Base-by-base conservation (phyloP, 768 basidiomycete genomes). In the Tricholoma sp. region DNA sequence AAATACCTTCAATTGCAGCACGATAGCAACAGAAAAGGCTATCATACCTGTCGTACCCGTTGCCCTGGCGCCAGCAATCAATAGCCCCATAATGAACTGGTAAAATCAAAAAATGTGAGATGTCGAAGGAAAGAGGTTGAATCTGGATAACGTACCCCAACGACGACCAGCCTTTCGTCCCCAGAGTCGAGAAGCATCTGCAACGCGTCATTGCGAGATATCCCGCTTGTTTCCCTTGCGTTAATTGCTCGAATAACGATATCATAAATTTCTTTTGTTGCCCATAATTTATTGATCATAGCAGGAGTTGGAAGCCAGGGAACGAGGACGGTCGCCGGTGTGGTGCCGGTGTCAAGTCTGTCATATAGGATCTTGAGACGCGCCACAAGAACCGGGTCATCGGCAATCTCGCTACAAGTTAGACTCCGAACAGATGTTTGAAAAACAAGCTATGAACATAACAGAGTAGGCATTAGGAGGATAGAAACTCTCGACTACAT, bases 81-180 rank as follows among this genome's bases (percentile, higher is more conserved):
- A 74, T 13, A 91, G 72, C 32, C 89, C 89, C 85, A 90, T 89
- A 57, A 89, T 86, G 68, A 91, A 90, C 88, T 89, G 62, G 51
- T 20, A 49, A 29, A 44, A 58, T 24, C 34, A 17, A 42, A 50
- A 50, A 57, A 32, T 41, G 39, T 55, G 13, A 24, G 47, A 41
- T 44, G 48, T 20, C 33, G 37, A 47, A 50, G 18, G 49, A 37
- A 20, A 41, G 58, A 57, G 57, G 24, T 47, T 20, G 52, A 29
- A 20, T 4, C 47, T 32, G n/a, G 42, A 55, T 56, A 48, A 72
- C 80, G 65, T 71, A 89, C 88, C 57, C 88, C 89, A 42, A 90
- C 81, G 51, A 90, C 79, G 44, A 84, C 77, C 53, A 84, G 69
- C 59, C 77, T 80, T 59, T 89, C 87, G 65, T 90, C 89, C 13